Percentiles rank a stretch among this genome's conserved stretches.
Conservation (phyloP, 1,139 yeast species). For the Blastobotrys illinoisensis region DNA sequence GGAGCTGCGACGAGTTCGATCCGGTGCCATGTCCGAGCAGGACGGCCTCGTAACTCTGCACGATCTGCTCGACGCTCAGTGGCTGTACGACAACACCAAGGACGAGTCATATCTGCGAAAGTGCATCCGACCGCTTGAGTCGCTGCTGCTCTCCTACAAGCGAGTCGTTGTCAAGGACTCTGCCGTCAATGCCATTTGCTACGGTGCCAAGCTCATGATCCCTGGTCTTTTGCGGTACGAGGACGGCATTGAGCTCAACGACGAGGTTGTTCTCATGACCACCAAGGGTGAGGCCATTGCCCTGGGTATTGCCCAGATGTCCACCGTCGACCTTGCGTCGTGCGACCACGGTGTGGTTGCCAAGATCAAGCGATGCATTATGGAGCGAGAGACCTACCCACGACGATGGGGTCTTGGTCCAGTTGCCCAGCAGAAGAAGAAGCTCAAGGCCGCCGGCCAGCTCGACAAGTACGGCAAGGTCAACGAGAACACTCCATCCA, state of each 20-base stretch:
- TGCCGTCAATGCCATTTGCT: conserved; percentile 97
- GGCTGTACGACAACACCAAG: conserved; percentile 94
- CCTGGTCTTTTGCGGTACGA: conserved; percentile 97
- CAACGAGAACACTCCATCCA: conserved; percentile 88
- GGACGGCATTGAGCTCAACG: conserved; percentile 94
- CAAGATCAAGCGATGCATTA: conserved; percentile 96
- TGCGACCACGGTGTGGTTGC: conserved; percentile 99
- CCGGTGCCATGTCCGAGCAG: conserved; percentile 88
- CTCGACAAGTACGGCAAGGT: conserved; percentile 91
- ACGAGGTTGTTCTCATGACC: conserved; percentile 95
- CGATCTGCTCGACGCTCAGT: conserved; percentile 96
- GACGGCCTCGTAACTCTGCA: conserved; percentile 93
- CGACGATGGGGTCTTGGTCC: conserved; percentile 99
- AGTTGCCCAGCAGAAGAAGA: conserved; percentile 97
- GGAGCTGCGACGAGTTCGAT: conserved; percentile 97
- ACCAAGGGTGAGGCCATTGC: conserved; percentile 99
- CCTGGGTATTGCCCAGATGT: conserved; percentile 97
- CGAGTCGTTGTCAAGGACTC: conserved; percentile 97
- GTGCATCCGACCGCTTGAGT: conserved; percentile 91
- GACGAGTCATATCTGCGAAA: conserved; percentile 94
- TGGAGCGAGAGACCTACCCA: conserved; percentile 99
- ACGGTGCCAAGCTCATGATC: conserved; percentile 98
- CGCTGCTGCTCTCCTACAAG: conserved; percentile 89
- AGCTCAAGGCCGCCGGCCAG: conserved; percentile 94
- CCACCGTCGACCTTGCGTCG: conserved; percentile 91